These are phyloP conservation scores for Heliamphora pulchella DNA, from an alignment of 179 eudicot genomes.

Conservation along the genomic window DNA sequence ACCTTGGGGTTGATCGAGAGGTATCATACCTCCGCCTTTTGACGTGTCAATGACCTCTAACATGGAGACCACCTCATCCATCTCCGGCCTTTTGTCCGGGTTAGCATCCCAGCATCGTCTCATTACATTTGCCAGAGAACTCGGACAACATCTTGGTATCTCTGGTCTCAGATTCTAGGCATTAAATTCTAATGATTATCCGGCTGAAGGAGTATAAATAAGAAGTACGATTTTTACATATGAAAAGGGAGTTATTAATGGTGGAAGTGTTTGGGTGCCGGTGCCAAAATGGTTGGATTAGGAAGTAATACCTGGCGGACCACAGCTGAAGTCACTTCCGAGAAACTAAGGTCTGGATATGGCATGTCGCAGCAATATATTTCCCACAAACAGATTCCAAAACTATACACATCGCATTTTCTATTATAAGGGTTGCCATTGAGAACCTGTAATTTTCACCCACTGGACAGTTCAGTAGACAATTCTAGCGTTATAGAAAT, in stretches of 20 bases:
- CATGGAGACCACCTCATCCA: slow-evolving; percentile 92
- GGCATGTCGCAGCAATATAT: slow-evolving; percentile 99
- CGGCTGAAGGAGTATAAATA: slow-evolving; percentile 1
- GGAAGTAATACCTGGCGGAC: slow-evolving; percentile 74
- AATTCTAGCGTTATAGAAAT: background rate
- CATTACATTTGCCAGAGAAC: slow-evolving; percentile 88
- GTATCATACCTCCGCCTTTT: slow-evolving; percentile 98
- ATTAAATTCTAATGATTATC: slow-evolving; percentile 8
- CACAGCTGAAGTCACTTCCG: slow-evolving; percentile 96
- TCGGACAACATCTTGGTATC: slow-evolving; percentile 95
- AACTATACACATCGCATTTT: slow-evolving; percentile 95
- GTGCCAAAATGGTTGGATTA: background rate
- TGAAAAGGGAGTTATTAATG: background rate
- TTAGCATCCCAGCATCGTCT: slow-evolving; percentile 97
- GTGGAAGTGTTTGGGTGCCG: background rate
- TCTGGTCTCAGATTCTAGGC: slow-evolving; percentile 92
- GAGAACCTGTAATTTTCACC: slow-evolving; percentile 51
- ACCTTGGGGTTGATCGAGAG: slow-evolving; percentile 73
- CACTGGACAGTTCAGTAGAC: slow-evolving; percentile 9
- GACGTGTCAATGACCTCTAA: slow-evolving; percentile 91
- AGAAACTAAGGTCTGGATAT: slow-evolving; percentile 94
- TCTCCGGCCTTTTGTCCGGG: slow-evolving; percentile 90
- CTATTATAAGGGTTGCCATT: slow-evolving; percentile 91
- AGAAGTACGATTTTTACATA: no score
- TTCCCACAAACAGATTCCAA: slow-evolving; percentile 96